Conservation (phyloP, 164 flowering plant species). For the Berberis thunbergii region DNA sequence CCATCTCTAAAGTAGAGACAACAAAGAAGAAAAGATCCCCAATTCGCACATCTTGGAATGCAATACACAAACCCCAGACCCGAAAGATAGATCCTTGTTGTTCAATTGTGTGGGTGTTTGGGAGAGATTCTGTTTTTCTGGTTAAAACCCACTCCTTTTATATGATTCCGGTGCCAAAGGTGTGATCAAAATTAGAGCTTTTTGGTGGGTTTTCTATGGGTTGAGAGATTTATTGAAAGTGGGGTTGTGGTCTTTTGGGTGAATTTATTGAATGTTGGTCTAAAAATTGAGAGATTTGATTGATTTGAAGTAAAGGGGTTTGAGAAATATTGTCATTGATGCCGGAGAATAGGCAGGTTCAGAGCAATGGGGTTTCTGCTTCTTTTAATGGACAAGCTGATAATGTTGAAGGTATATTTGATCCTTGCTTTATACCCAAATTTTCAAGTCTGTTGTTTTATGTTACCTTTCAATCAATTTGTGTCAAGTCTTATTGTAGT, state of each 20-base stretch:
- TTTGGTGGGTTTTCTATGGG: neutral
- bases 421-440: neutral
- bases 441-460: neutral
- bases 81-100: neutral
- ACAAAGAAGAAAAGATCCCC: neutral
- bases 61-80: neutral
- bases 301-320: neutral
- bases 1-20: neutral
- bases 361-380: conserved; percentile 9
- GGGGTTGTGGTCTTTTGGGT: neutral
- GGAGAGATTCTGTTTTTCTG: neutral
- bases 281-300: neutral
- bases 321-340: conserved; percentile 2
- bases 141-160: neutral
- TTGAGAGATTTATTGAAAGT: conserved; percentile 4
- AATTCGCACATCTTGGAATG: conserved; percentile 1
- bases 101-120: neutral
- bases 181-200: neutral
- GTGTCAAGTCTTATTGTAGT: neutral
- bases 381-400: conserved; percentile 8
- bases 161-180: too few species aligned
- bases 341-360: conserved; percentile 18
- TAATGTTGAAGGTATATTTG: conserved; percentile 11
- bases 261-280: conserved; percentile 4
- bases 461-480: neutral